phyloP scores from a whole-genome alignment of 495 filamentous ascomycete genomes.

The Tuber magnatum region DNA sequence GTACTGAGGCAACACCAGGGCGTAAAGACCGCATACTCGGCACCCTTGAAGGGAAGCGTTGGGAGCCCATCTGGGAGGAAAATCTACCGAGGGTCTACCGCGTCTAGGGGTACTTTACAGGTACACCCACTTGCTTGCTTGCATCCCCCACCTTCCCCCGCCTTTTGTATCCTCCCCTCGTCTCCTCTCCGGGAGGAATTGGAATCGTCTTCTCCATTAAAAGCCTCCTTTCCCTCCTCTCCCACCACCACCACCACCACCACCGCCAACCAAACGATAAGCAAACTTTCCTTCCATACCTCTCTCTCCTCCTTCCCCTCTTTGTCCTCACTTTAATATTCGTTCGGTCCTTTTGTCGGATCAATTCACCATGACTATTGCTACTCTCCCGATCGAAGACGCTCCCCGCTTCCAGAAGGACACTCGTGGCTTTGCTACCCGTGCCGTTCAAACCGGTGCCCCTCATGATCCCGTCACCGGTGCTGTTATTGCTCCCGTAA shows the following conservation, averaged over 20 bases:
- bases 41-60: not conserved
- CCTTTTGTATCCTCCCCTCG: not conserved
- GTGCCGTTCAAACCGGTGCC: constrained; percentile 87
- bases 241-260: not conserved
- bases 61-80: not conserved
- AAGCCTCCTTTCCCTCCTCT: not conserved
- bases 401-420: constrained; percentile 35
- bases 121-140: not conserved
- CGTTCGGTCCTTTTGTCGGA: not conserved
- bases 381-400: constrained; percentile 23
- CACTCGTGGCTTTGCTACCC: constrained; percentile 62
- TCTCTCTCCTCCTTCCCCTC: not conserved
- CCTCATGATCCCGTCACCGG: constrained; percentile 85
- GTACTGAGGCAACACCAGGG: not conserved
- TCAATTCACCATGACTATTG: constrained; percentile 21
- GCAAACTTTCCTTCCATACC: not conserved
- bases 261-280: not conserved
- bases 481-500: constrained; percentile 81
- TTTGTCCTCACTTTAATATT: not conserved
- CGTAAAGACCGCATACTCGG: not conserved
- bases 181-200: not conserved
- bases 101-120: not conserved
- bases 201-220: not conserved
- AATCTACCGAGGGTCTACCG: not conserved
- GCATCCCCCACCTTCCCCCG: too few species aligned